Evolutionary conservation across 768 basidiomycete species (phyloP), one percentile per base, ranked within the genome.

Genomic region (Lactarius akahatsu): DNA sequence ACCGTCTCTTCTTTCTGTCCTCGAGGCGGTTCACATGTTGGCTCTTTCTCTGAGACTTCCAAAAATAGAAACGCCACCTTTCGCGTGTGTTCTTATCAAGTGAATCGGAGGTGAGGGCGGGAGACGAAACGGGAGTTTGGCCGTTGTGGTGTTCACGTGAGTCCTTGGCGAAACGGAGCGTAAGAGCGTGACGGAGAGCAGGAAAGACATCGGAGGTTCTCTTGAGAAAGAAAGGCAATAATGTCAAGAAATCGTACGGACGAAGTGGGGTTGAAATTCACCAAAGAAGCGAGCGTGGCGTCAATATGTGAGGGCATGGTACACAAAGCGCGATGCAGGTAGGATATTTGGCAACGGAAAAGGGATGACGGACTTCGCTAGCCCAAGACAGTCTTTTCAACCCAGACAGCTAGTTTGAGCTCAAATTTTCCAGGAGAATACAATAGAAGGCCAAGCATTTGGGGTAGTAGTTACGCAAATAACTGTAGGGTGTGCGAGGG

Each of bases 221-320:
- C 57, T 58, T 34, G 30, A 34, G 32, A 56, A n/a, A 34, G 55
- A 56, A 34, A 34, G 34, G 34, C 8, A 34, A 34, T 34, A 9
- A 38, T 28, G 18, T 58, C 30, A 58, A 58, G n/a, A n/a, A 38
- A 58, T 23, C 16, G 13, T 6, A 38, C 6, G 9, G 10, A 18
- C 20, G 28, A 56, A 34, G 20, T 32, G n/a, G 16, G 36, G 11
- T 18, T 36, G 7, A 23, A 58, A 15, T 9, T 11, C 40, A 58
- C 57, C 57, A 58, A 40, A 34, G 38, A 34, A 26, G 57, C 38
- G 6, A 58, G 57, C 11, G 57, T 38, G 38, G 13, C 5, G 38
- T 58, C 57, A 18, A 13, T 40, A 40, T 36, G 57, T 58, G 57
- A 58, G 8, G 36, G 57, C 57, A 58, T 58, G 38, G 9, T 32